A percentile compares a stretch with the other conserved stretches of the same genome.
Conservation (phyloP, 192 early-diverging fungal species). For the Coemansia sp. region DNA sequence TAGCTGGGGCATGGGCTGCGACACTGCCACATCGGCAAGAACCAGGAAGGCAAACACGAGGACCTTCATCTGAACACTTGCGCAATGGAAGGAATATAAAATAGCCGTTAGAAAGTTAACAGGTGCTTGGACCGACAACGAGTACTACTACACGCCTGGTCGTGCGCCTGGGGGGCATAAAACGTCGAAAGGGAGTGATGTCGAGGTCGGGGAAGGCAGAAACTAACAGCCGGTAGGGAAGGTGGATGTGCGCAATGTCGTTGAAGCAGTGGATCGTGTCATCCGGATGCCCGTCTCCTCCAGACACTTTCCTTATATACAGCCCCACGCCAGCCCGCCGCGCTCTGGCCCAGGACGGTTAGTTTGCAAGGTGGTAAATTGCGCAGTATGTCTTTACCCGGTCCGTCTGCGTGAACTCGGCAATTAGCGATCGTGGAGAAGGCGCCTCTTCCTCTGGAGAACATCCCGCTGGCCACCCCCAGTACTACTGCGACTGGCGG, state of each 20-base stretch:
- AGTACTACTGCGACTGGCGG: too few relatives aligned
- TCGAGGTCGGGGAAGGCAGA: background rate
- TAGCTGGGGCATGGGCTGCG: slow-evolving; percentile 21
- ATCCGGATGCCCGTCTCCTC: too few relatives aligned
- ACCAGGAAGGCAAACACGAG: slow-evolving; percentile 40
- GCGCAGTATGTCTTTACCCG: slow-evolving; percentile 3
- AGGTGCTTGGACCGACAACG: too few relatives aligned
- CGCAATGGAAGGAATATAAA: background rate
- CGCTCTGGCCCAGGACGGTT: background rate
- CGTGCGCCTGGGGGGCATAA: too few relatives aligned
- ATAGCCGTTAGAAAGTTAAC: too few relatives aligned
- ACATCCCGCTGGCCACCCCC: too few relatives aligned
- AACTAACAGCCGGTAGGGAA: background rate
- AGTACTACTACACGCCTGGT: too few relatives aligned
- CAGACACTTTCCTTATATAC: too few relatives aligned
- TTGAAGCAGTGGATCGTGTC: slow-evolving; percentile 2
- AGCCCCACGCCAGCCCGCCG: too few relatives aligned
- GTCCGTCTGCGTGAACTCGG: too few relatives aligned
- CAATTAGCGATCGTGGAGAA: too few relatives aligned
- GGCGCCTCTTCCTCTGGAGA: too few relatives aligned
- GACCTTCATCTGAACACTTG: slow-evolving; percentile 24
- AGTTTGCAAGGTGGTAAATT: background rate
- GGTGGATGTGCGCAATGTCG: background rate
- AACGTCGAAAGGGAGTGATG: background rate
- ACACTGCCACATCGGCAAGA: slow-evolving; percentile 32